These are phyloP conservation scores for Boletales sp. DNA, from an alignment of 768 basidiomycete species.

Conservation along the genomic window DNA sequence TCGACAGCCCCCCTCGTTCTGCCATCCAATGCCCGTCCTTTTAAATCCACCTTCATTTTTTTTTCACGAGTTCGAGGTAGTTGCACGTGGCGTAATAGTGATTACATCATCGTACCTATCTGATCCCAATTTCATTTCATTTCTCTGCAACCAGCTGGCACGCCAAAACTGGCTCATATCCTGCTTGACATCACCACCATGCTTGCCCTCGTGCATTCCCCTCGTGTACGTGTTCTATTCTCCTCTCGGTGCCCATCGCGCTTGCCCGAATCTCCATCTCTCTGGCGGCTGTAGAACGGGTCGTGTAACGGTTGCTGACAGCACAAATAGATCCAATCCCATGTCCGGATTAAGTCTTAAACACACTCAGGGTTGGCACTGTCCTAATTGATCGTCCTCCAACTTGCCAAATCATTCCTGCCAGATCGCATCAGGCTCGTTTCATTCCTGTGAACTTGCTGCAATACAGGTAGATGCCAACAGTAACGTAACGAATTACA, in stretches of 20 bases:
- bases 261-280: neutral
- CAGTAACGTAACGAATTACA: slow-evolving; percentile 23
- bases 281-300: slow-evolving; percentile 15
- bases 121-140: slow-evolving; percentile 18
- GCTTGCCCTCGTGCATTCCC: slow-evolving; percentile 1
- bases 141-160: slow-evolving; percentile 9
- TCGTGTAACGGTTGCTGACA: slow-evolving; percentile 1
- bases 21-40: neutral
- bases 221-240: slow-evolving; percentile 18
- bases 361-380: too few species aligned
- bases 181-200: neutral
- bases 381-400: too few species aligned
- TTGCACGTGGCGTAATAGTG: slow-evolving; percentile 20
- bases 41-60: neutral
- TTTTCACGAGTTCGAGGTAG: slow-evolving; percentile 10
- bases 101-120: slow-evolving; percentile 29
- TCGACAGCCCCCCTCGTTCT: neutral
- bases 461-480: slow-evolving; percentile 2
- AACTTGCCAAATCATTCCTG: too few species aligned
- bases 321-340: neutral
- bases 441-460: neutral
- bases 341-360: too few species aligned
- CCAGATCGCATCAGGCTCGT: too few species aligned
- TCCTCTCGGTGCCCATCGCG: slow-evolving; percentile 4
- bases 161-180: slow-evolving; percentile 1